These are phyloP conservation scores for Pelargonium cotyledonis DNA, from an alignment of 441 rosid species.

Conservation along the genomic window DNA sequence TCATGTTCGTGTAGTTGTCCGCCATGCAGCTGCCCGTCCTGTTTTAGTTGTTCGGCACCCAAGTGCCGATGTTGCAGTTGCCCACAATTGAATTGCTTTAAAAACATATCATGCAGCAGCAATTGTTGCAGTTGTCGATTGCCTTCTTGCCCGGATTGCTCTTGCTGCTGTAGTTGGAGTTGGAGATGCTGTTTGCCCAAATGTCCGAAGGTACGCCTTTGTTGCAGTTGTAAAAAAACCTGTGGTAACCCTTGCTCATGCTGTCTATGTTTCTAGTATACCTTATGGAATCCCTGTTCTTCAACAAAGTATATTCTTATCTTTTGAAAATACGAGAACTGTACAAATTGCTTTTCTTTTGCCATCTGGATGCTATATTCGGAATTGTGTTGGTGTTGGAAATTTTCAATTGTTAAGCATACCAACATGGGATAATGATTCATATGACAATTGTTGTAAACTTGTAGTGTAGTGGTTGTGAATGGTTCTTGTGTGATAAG, in stretches of 20 bases:
- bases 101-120: not conserved
- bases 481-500: too few relatives aligned
- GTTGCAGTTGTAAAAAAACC: not conserved
- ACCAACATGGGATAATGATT: too few relatives aligned
- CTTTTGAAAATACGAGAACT: not conserved
- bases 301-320: not conserved
- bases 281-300: not conserved
- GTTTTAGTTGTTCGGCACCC: not conserved
- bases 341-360: not conserved
- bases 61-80: not conserved
- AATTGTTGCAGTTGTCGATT: slow-evolving; percentile 3
- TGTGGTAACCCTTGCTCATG: not conserved
- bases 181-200: not conserved
- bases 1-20: not conserved
- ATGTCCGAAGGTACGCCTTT: not conserved
- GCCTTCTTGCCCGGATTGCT: not conserved
- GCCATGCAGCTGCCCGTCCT: not conserved
- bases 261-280: not conserved
- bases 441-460: too few relatives aligned
- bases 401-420: too few relatives aligned
- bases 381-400: too few relatives aligned
- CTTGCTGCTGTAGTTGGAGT: not conserved
- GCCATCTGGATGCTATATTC: too few relatives aligned
- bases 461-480: too few relatives aligned
- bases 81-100: not conserved